Percentiles rank a stretch among this genome's conserved stretches.
These are phyloP conservation scores for Emiliania huxleyi DNA, from an alignment of 78 protist species.

Conservation along the genomic window DNA sequence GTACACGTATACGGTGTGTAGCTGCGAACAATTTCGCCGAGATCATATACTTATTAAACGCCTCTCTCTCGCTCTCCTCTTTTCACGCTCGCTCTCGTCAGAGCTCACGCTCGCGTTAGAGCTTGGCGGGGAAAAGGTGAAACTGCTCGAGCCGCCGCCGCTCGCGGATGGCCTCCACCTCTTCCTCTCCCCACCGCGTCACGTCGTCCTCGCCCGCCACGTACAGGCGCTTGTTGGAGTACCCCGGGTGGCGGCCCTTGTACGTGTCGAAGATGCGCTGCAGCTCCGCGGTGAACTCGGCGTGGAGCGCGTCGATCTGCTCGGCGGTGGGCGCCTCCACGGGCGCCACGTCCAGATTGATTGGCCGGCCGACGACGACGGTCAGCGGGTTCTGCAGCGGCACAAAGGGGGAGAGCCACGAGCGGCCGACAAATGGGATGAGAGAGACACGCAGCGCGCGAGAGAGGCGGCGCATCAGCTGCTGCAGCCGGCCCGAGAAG, in stretches of 20 bases:
- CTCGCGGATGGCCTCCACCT: neutral
- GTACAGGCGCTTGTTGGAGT: neutral
- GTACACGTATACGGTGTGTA: too few relatives aligned
- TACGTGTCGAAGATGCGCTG: neutral
- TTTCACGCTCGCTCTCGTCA: too few relatives aligned
- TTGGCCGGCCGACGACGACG: neutral
- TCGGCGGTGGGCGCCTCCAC: neutral
- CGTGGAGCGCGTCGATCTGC: slow-evolving; percentile 11
- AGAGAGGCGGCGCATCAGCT: neutral
- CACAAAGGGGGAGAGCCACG: slow-evolving; percentile 18
- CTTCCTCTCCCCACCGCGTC: too few relatives aligned
- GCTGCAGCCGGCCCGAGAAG: neutral
- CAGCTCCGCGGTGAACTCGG: neutral
- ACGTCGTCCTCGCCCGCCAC: neutral
- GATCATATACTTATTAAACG: too few relatives aligned
- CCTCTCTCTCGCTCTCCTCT: too few relatives aligned
- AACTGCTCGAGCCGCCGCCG: neutral
- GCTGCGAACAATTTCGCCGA: too few relatives aligned
- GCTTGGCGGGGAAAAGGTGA: neutral
- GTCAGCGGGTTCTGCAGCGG: slow-evolving; percentile 9
- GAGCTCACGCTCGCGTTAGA: too few relatives aligned
- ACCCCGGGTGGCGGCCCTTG: neutral
- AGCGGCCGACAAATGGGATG: slow-evolving; percentile 10
- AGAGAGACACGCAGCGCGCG: neutral
- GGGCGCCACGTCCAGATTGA: neutral